A percentile compares a stretch with the other conserved stretches of the same genome.
Conservation (phyloP, 2,329 filamentous ascomycete genomes). For the Talaromyces sp. region DNA sequence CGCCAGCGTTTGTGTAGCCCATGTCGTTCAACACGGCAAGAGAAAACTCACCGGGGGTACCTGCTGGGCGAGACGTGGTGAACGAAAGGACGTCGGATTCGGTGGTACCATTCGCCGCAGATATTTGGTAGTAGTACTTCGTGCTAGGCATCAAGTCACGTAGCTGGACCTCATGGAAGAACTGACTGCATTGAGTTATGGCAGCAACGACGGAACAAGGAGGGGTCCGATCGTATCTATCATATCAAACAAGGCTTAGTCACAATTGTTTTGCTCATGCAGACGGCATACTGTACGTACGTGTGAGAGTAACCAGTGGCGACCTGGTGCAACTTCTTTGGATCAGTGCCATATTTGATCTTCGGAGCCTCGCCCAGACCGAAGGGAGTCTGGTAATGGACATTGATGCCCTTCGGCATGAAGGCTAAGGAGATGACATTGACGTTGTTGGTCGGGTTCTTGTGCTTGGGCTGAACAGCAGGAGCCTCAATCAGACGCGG, state of each 20-base stretch:
- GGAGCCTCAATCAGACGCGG: constrained; percentile 50
- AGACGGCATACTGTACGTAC: constrained; percentile 24
- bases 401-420: constrained; percentile 48
- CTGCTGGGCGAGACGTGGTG: constrained; percentile 45
- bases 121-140: constrained; percentile 52
- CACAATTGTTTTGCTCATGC: not conserved
- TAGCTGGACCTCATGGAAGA: constrained; percentile 51
- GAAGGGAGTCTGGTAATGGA: constrained; percentile 54
- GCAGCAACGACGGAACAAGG: constrained; percentile 45
- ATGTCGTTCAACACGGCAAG: constrained; percentile 52
- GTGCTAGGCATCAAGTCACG: constrained; percentile 40
- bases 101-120: constrained; percentile 49
- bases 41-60: constrained; percentile 42
- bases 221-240: constrained; percentile 44
- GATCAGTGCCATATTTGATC: constrained; percentile 44
- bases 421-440: constrained; percentile 52
- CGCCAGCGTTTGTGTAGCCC: constrained; percentile 52
- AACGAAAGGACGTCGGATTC: constrained; percentile 47
- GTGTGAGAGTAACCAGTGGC: constrained; percentile 42
- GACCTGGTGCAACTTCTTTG: constrained; percentile 32
- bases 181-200: constrained; percentile 50
- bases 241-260: constrained; percentile 18
- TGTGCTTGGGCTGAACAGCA: constrained; percentile 45
- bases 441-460: constrained; percentile 50
- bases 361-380: constrained; percentile 46